phyloP scores from a whole-genome alignment of 2,329 filamentous ascomycete genomes.

The Albophoma yamanashiensis region DNA sequence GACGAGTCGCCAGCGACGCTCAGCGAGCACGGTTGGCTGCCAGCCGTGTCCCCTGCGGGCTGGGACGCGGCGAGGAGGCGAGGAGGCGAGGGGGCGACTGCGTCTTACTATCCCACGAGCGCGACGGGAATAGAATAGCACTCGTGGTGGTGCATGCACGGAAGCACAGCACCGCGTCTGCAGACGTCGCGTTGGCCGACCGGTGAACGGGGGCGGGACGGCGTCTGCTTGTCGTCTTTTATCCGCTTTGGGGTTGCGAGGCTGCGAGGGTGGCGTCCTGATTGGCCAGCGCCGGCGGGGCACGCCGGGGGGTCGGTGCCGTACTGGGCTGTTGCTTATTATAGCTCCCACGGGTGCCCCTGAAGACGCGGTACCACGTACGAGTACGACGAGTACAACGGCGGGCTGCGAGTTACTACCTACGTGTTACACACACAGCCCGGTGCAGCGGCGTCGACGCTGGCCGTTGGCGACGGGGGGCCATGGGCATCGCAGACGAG shows the following conservation, averaged over 20 bases:
- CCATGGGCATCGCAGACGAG: not conserved
- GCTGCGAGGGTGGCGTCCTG: not conserved
- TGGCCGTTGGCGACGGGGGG: not conserved
- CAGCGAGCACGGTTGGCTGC: not conserved
- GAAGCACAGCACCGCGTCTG: not conserved
- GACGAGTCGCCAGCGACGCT: not conserved
- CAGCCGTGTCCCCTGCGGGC: not conserved
- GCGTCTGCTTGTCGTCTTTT: not conserved
- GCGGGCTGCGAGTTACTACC: no score
- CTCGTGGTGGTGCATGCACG: not conserved
- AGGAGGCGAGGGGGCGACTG: no score
- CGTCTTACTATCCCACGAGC: no score
- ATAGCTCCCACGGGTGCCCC: not conserved
- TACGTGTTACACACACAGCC: no score
- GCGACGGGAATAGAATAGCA: no score
- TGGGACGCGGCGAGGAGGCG: no score
- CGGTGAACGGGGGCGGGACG: not conserved
- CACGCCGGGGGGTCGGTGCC: not conserved
- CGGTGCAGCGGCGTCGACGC: not conserved
- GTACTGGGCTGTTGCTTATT: not conserved
- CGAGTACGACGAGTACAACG: no score
- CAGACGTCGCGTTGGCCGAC: not conserved
- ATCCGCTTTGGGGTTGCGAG: slow-evolving; percentile 1
- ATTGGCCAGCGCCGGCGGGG: not conserved
- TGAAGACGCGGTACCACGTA: not conserved